phyloP scores from a whole-genome alignment of 2,329 filamentous ascomycete genomes.

The Coniochaeta ligniaria region DNA sequence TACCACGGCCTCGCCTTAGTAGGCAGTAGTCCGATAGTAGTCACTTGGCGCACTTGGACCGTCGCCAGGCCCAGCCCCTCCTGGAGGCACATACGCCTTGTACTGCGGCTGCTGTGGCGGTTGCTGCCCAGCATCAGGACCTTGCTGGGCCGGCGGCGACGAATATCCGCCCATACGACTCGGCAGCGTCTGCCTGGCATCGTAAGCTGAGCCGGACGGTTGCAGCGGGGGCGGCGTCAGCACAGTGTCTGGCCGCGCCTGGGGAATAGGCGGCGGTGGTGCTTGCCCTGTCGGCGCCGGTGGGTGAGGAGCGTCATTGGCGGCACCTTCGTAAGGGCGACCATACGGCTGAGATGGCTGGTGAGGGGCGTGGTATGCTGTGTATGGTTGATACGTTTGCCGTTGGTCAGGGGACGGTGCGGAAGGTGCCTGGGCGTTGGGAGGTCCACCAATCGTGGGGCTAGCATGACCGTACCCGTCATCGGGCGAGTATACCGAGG shows the following conservation, averaged over 20 bases:
- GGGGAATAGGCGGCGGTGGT: slow-evolving; percentile 32
- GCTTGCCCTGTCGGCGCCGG: slow-evolving; percentile 28
- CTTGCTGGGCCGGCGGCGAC: slow-evolving; percentile 20
- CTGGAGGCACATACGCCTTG: slow-evolving; percentile 50
- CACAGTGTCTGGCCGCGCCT: slow-evolving; percentile 20
- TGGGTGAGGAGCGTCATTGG: slow-evolving; percentile 14
- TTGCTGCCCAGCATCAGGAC: slow-evolving; percentile 5
- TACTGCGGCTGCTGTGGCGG: slow-evolving; percentile 40
- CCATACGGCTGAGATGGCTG: slow-evolving; percentile 20
- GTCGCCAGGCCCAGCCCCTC: slow-evolving; percentile 4
- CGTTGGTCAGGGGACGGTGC: slow-evolving; percentile 18
- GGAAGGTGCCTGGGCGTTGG: slow-evolving; percentile 18
- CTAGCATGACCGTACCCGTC: slow-evolving; percentile 28
- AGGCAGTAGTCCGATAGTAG: slow-evolving; percentile 16
- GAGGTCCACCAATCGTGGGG: slow-evolving; percentile 17
- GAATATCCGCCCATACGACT: slow-evolving; percentile 18
- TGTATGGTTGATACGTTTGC: slow-evolving; percentile 35
- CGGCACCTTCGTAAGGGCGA: slow-evolving; percentile 20
- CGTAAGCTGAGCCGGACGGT: slow-evolving; percentile 35
- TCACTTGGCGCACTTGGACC: slow-evolving; percentile 40
- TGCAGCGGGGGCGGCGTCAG: slow-evolving; percentile 37
- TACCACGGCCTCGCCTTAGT: slow-evolving; percentile 11
- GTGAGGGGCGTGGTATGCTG: slow-evolving; percentile 18
- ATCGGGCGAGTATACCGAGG: slow-evolving; percentile 41
- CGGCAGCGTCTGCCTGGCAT: slow-evolving; percentile 42